Evolutionary conservation across 2,329 filamentous ascomycete genomes (phyloP).

Genomic region (Hymenoscyphus infarciens): DNA sequence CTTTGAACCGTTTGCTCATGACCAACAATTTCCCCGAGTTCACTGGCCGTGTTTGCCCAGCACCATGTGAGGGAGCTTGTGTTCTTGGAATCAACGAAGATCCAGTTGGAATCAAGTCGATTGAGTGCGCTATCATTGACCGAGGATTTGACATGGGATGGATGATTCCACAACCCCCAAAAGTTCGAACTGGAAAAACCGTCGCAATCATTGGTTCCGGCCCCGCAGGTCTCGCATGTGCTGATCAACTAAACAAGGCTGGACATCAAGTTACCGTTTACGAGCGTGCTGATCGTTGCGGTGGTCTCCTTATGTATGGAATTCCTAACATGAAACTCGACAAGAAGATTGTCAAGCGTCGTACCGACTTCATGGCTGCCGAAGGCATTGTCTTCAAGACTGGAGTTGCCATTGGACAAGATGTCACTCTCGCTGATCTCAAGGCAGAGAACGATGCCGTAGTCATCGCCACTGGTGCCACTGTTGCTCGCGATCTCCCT

Average conservation of each 20-base stretch:
- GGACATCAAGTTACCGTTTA: conserved; percentile 88
- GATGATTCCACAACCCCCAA: conserved; percentile 82
- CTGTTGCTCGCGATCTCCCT: conserved; percentile 86
- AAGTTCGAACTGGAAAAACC: conserved; percentile 80
- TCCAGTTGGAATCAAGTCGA: conserved; percentile 96
- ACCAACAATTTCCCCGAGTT: conserved; percentile 99
- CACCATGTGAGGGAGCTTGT: conserved; percentile 93
- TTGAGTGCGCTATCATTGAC: conserved; percentile 97
- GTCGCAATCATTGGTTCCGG: conserved; percentile 89
- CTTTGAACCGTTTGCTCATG: conserved; percentile 85
- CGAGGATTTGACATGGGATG: conserved; percentile 97
- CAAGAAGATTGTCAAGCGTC: conserved; percentile 93
- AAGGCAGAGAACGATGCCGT: conserved; percentile 76
- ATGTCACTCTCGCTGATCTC: conserved; percentile 66
- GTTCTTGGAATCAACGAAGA: conserved; percentile 96
- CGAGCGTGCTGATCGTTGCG: conserved; percentile 85
- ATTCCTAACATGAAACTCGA: conserved; percentile 99
- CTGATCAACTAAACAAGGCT: conserved; percentile 91
- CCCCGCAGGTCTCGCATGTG: conserved; percentile 82
- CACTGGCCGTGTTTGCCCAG: conserved; percentile 93
- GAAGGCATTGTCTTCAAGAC: conserved; percentile 85
- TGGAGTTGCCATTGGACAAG: conserved; percentile 72
- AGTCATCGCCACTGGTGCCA: conserved; percentile 87
- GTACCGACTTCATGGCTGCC: conserved; percentile 89
- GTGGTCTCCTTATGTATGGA: conserved; percentile 95